Evolutionary conservation across 2,329 filamentous ascomycete genomes (phyloP), one percentile per base, ranked within the genome.

Genomic region (Akanthomyces lecanii): DNA sequence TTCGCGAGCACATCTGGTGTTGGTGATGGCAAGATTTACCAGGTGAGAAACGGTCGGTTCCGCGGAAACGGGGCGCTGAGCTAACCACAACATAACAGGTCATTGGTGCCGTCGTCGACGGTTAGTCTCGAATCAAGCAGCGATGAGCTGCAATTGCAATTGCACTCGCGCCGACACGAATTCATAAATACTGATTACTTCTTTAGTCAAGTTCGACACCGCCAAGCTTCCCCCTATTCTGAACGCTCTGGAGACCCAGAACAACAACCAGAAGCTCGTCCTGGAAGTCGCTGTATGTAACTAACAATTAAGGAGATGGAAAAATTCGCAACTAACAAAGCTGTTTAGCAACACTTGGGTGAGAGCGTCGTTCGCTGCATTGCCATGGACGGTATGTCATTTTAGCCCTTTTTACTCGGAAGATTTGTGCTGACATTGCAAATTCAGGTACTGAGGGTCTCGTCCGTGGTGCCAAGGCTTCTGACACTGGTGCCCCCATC

Each of bases 331-430:
- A 66, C 74, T 83, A 70, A 85, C 77, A 70, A 67, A 53, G 45
- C 66, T 58, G 65, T 57, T 71, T 73, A 97, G 92, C 95, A 99
- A 97, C 95, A 98, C 88, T 84, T 99, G 81, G 95, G 95, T 84
- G 91, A 99, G 86, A 97, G 92, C 85, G 91, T 97, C 78, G 95
- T 99, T 80, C 89, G 95, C 81, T 96, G 92, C 82, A 99, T 99
- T 96, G 95, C 95, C 82, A 99, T 99, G 95, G 95, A 99, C 83
- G 95, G 94, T 96, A 88, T 81, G 87, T 79, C 63, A 65, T 67
- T 63, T 62, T 60, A 66, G 65, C 45, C 33, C n/a, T 59, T 28
- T 60, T 55, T 51, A 7, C 4, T 14, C 52, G 25, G 21, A 5
- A 18, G 14, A 53, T 23, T 50, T 14, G 5, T 54, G 54, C 60